Evolutionary conservation across 192 early-diverging fungal genomes (phyloP).

Genomic region (Gamsiella multidivaricata): DNA sequence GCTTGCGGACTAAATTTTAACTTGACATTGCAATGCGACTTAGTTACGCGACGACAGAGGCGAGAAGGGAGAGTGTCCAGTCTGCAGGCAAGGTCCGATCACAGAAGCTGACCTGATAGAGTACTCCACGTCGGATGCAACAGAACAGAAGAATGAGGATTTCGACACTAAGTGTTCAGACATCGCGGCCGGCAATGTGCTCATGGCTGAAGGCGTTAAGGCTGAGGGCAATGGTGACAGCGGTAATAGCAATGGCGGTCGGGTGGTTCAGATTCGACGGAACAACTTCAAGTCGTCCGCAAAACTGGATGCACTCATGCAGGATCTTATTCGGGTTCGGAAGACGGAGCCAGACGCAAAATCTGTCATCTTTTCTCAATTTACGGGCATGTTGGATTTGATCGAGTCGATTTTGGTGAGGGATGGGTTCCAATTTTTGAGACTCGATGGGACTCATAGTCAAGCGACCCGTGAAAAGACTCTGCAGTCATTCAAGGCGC

Average conservation of each 20-base stretch:
- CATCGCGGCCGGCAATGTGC: conserved; percentile 17
- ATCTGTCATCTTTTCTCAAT: conserved; percentile 95
- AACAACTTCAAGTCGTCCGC: conserved; percentile 56
- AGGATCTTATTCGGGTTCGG: conserved; percentile 43
- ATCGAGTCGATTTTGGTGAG: conserved; percentile 66
- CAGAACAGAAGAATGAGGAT: background rate
- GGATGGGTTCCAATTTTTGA: conserved; percentile 68
- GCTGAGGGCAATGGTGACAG: background rate
- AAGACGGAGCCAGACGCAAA: conserved; percentile 59
- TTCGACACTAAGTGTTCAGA: background rate
- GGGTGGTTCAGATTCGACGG: conserved; percentile 46
- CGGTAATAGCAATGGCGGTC: background rate
- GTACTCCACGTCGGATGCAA: conserved; percentile 9
- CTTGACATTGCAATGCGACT: too few species aligned
- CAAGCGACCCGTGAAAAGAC: conserved; percentile 70
- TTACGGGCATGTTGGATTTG: conserved; percentile 85
- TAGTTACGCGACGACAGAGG: conserved; percentile 61
- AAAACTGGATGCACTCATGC: conserved; percentile 62
- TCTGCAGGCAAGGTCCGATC: conserved; percentile 63
- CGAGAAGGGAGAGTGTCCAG: conserved; percentile 62
- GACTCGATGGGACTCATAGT: conserved; percentile 85
- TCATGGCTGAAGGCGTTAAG: too few species aligned
- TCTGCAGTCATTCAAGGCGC: conserved; percentile 68
- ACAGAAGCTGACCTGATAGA: conserved; percentile 59
- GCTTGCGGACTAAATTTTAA: too few species aligned